These are phyloP conservation scores for Pseudogymnoascus sp. DNA, from an alignment of 2,329 filamentous ascomycete genomes.

Conservation along the genomic window DNA sequence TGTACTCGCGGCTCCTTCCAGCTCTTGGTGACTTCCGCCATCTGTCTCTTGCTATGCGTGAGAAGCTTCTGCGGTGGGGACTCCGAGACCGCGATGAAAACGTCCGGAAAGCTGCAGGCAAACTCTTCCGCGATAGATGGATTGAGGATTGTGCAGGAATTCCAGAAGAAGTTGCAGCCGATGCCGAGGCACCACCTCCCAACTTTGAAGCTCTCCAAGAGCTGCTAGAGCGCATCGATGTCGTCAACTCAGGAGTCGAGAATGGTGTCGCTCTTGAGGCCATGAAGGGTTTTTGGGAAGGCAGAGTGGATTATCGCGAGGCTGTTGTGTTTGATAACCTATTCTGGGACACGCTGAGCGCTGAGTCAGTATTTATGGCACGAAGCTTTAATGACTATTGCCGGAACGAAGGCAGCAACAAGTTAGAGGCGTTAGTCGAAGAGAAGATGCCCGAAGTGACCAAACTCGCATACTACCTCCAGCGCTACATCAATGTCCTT, in stretches of 20 bases:
- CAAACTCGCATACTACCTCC: conserved; percentile 77
- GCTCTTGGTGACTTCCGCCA: conserved; percentile 90
- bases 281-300: conserved; percentile 95
- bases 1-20: conserved; percentile 82
- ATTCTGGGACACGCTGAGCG: conserved; percentile 74
- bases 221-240: conserved; percentile 86
- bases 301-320: conserved; percentile 74
- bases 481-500: conserved; percentile 67
- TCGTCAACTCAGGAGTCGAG: conserved; percentile 83
- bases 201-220: conserved; percentile 81
- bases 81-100: conserved; percentile 89
- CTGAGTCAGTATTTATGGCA: conserved; percentile 83
- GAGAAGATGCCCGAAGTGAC: conserved; percentile 95
- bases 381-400: conserved; percentile 95
- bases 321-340: conserved; percentile 63
- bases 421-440: conserved; percentile 69
- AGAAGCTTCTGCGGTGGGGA: conserved; percentile 93
- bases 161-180: conserved; percentile 42
- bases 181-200: conserved; percentile 49
- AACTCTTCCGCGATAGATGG: conserved; percentile 92
- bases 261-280: conserved; percentile 87
- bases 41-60: conserved; percentile 84
- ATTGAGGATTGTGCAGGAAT: conserved; percentile 85
- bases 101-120: conserved; percentile 83
- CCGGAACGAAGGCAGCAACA: conserved; percentile 63